Percentiles rank a stretch among this genome's conserved stretches.
These are phyloP conservation scores for Akanthomyces muscarius DNA, from an alignment of 2,329 filamentous ascomycete genomes.

Conservation along the genomic window DNA sequence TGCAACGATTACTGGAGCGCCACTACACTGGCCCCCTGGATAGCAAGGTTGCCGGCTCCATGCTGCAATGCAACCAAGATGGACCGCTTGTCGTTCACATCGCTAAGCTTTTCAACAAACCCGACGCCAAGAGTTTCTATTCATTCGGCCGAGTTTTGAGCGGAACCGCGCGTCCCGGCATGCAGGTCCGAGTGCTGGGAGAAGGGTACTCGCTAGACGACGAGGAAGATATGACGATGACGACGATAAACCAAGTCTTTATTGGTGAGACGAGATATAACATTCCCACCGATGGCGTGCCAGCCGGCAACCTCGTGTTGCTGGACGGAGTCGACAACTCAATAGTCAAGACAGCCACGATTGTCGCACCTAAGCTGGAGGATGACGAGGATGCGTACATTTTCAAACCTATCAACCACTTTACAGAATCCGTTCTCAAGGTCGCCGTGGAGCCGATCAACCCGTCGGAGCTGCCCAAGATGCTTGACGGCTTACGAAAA, in stretches of 20 bases:
- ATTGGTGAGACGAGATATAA: constrained; percentile 93
- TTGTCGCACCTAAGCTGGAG: constrained; percentile 74
- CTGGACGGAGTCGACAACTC: constrained; percentile 93
- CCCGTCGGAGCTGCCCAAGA: constrained; percentile 95
- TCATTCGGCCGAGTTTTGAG: constrained; percentile 90
- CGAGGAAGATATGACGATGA: constrained; percentile 92
- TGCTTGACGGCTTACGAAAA: constrained; percentile 93
- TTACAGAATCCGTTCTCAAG: constrained; percentile 97
- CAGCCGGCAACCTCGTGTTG: constrained; percentile 91
- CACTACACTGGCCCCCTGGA: constrained; percentile 93
- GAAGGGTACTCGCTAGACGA: constrained; percentile 96
- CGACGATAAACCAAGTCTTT: constrained; percentile 80
- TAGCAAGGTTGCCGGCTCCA: constrained; percentile 72
- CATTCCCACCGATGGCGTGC: constrained; percentile 84
- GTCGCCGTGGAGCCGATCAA: constrained; percentile 98
- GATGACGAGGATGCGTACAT: constrained; percentile 92
- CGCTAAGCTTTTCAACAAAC: constrained; percentile 87
- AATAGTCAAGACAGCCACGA: constrained; percentile 93
- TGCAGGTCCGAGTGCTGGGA: constrained; percentile 84
- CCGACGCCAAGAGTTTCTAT: constrained; percentile 86
- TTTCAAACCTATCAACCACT: constrained; percentile 87
- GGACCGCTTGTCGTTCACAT: constrained; percentile 89
- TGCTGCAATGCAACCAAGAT: constrained; percentile 80
- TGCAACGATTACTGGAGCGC: constrained; percentile 70
- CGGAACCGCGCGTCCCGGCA: constrained; percentile 77